A percentile compares a stretch with the other conserved stretches of the same genome.
phyloP scores from a whole-genome alignment of 164 flowering plant genomes.

The Magnolia sinica region DNA sequence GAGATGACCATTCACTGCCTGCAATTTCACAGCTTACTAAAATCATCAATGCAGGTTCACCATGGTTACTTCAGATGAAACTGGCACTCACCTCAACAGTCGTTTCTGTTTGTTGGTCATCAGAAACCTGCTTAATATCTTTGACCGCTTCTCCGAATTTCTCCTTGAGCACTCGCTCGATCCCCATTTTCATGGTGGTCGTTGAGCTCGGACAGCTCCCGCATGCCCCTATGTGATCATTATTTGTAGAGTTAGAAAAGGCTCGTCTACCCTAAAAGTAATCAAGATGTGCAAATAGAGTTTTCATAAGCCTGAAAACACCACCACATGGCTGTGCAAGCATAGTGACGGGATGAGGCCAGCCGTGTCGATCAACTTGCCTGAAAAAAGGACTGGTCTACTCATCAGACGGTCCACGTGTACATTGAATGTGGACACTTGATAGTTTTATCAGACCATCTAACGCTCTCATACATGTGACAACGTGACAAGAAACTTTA shows the following conservation, averaged over 20 bases:
- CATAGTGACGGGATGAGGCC: background rate
- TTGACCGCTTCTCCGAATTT: constrained; percentile 87
- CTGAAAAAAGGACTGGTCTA: too few relatives aligned
- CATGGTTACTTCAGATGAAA: background rate
- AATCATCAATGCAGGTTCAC: background rate
- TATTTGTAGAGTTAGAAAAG: background rate
- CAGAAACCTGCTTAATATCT: constrained; percentile 72
- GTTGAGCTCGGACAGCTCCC: constrained; percentile 95
- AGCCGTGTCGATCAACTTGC: background rate
- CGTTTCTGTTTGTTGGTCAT: constrained; percentile 47
- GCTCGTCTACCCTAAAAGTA: background rate
- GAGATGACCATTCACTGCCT: constrained; percentile 82
- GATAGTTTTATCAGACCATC: too few relatives aligned
- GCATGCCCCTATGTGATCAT: constrained; percentile 70
- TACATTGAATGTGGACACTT: too few relatives aligned
- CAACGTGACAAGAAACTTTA: too few relatives aligned
- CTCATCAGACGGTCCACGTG: too few relatives aligned
- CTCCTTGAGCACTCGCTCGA: constrained; percentile 82
- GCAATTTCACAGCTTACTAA: constrained; percentile 15
- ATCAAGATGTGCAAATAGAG: background rate
- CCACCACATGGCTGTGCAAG: background rate
- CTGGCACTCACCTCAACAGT: constrained; percentile 61
- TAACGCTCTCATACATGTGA: too few relatives aligned
- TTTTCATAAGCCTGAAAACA: background rate
- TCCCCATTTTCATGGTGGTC: constrained; percentile 98